Base-by-base conservation (phyloP, 768 basidiomycete species). In the Candolleomyces aberdarensis region DNA sequence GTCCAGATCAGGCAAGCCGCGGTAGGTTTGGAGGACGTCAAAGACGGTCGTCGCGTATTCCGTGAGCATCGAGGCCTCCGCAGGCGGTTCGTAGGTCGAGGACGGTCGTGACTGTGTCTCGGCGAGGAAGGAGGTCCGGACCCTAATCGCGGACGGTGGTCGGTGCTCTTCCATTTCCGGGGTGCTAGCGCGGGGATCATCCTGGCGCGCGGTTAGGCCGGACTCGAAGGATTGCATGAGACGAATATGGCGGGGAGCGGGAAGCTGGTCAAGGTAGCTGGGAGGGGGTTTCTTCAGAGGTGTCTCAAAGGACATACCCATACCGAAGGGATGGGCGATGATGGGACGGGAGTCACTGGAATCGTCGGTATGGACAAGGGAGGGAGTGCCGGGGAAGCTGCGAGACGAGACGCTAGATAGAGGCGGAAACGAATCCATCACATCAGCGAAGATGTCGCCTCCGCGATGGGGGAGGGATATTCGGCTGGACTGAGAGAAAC, bases 151-250 rank as follows among this genome's bases (percentile, higher is more conserved):
- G 0, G 75, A 75, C 10, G 73, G 50, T 62, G 71, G 69, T 48
- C 66, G 31, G 59, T 48, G 44, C 58, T 68, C 63, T 43, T 63
- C 70, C 11, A 54, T 59, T 41, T 60, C 65, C 57, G 3, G 63
- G 58, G 14, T 65, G 11, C 46, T 63, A 31, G 65, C 41, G 15
- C 50, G 64, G 15, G 63, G 49, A 58, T 80, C 80, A 40, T 67
- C 69, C 52, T 89, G 88, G 22, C 85, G 82, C 0, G 89, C 91
- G 0, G 92, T 94, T 41, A 89, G 71, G 0, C 86, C 86, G 4
- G 91, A 93, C 65, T 94, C 92, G 68, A 94, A 94, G 0, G 89
- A 91, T 65, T 93, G 91, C 87, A 93, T 90, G 70, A 88, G 88
- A 22, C 91, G 87, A n/a, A 94, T 70, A 47, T 79, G 76, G 4